Percentiles rank a stretch among this genome's conserved stretches.
These are phyloP conservation scores for Camptophora hylomeconis DNA, from an alignment of 2,329 filamentous ascomycete species.

Conservation along the genomic window DNA sequence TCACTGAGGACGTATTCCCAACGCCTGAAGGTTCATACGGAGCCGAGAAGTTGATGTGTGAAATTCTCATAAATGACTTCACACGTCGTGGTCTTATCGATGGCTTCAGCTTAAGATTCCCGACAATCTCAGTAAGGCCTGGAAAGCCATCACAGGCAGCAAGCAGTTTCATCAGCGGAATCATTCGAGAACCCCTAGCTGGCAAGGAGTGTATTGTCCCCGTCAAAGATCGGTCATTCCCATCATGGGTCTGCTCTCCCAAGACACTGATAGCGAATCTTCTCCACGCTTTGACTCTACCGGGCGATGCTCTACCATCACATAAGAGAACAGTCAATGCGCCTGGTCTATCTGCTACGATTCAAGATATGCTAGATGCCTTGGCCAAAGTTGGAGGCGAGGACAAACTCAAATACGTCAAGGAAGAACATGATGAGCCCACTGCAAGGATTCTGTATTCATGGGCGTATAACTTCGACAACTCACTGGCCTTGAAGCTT, in stretches of 20 bases:
- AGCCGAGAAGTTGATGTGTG: conserved; percentile 49
- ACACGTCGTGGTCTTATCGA: conserved; percentile 46
- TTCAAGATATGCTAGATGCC: conserved; percentile 44
- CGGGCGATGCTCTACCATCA: conserved; percentile 26
- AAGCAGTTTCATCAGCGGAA: conserved; percentile 50
- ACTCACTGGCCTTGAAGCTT: conserved; percentile 35
- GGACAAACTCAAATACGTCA: conserved; percentile 37
- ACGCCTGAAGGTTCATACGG: conserved; percentile 52
- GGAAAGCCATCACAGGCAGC: conserved; percentile 48
- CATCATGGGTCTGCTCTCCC: conserved; percentile 43
- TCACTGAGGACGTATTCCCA: conserved; percentile 39
- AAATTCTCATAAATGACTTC: conserved; percentile 51
- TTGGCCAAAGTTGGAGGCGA: conserved; percentile 42
- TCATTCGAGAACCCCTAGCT: conserved; percentile 50
- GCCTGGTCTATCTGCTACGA: conserved; percentile 40
- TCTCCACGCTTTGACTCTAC: conserved; percentile 33
- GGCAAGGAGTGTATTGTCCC: conserved; percentile 40
- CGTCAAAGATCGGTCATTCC: conserved; percentile 37
- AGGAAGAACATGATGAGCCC: conserved; percentile 37
- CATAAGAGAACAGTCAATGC: conserved; percentile 43
- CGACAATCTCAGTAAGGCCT: conserved; percentile 48
- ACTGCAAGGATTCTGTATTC: conserved; percentile 41
- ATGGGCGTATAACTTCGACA: conserved; percentile 45
- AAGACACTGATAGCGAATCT: conserved; percentile 41
- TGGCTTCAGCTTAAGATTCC: conserved; percentile 45